phyloP scores from a whole-genome alignment of 805 yeast species.

The Hanseniaspora taiwanica region DNA sequence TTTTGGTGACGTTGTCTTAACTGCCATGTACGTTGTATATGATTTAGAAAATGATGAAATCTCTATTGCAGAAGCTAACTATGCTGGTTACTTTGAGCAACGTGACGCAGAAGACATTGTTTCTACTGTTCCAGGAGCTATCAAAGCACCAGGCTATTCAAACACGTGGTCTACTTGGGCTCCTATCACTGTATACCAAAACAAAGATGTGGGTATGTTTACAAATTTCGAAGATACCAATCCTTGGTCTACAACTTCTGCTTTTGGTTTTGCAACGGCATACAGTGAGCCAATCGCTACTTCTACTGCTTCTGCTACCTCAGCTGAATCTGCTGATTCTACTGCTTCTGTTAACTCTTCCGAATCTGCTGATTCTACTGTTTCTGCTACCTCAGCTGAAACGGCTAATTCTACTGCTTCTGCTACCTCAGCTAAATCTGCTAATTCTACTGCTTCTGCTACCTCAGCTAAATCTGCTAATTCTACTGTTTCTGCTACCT shows the following conservation, averaged over 20 bases:
- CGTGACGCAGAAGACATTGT: slow-evolving; percentile 34
- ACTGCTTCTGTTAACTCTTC: no score
- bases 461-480: neutral
- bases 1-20: slow-evolving; percentile 39
- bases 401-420: neutral
- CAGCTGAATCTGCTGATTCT: neutral
- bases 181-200: neutral
- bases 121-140: slow-evolving; percentile 35
- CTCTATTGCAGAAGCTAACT: slow-evolving; percentile 28
- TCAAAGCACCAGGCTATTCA: slow-evolving; percentile 29
- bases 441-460: neutral
- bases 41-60: slow-evolving; percentile 31
- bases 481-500: no score
- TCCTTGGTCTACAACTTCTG: slow-evolving; percentile 6
- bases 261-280: no score
- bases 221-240: slow-evolving; percentile 7
- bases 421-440: no score
- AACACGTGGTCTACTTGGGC: slow-evolving; percentile 18
- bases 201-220: slow-evolving; percentile 18
- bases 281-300: no score
- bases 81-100: slow-evolving; percentile 11
- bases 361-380: no score
- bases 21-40: slow-evolving; percentile 37
- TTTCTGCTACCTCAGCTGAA: neutral
- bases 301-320: neutral